phyloP scores from a whole-genome alignment of 495 filamentous ascomycete genomes.

The Tuber microsphaerosporum region DNA sequence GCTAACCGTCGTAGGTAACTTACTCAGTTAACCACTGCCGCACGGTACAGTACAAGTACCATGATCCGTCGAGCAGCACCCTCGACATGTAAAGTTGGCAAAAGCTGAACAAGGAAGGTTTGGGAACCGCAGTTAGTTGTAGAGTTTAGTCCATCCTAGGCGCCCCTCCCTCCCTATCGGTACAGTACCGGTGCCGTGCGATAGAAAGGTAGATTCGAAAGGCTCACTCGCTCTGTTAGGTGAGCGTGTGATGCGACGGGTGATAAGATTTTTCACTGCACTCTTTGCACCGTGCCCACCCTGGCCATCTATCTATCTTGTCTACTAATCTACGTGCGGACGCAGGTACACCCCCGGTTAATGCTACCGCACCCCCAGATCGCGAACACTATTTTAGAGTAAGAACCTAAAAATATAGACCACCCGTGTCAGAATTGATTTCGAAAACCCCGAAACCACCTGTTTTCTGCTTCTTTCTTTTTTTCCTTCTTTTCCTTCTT shows the following conservation, averaged over 20 bases:
- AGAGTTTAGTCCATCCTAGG: not conserved
- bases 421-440: not conserved
- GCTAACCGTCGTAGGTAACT: not conserved
- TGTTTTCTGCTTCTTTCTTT: not conserved
- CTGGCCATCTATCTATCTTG: not conserved
- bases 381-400: not conserved
- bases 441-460: not conserved
- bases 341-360: not conserved
- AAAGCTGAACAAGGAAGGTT: not conserved
- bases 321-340: not conserved
- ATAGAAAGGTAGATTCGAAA: not conserved
- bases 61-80: not conserved
- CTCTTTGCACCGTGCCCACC: not conserved
- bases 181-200: not conserved
- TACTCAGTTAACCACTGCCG: not conserved
- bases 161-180: not conserved
- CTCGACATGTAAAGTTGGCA: not conserved
- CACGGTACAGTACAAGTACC: not conserved
- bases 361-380: not conserved
- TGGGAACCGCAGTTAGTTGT: not conserved
- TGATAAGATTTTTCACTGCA: not conserved
- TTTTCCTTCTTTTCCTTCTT: not conserved
- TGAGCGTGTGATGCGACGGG: not conserved
- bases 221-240: not conserved
- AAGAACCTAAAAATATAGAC: slow-evolving; percentile 1